These are phyloP conservation scores for Eutrema heterophyllum DNA, from an alignment of 345 rosid genomes.

Conservation along the genomic window DNA sequence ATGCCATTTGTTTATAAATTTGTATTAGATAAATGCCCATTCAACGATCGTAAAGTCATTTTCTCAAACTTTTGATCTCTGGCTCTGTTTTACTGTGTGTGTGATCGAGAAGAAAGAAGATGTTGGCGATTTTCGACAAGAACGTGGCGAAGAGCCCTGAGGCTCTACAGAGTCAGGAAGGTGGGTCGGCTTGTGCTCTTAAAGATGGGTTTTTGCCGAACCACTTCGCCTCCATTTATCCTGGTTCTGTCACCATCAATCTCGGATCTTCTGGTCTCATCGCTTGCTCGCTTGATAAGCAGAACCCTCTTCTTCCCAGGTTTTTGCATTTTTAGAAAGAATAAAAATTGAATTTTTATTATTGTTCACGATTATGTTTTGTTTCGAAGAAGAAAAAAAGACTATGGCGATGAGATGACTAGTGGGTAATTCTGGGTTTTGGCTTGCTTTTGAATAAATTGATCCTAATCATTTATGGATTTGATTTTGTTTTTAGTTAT, in stretches of 20 bases:
- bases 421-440: background rate
- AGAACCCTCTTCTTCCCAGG: slow-evolving; percentile 93
- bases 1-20: slow-evolving; percentile 7
- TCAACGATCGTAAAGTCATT: slow-evolving; percentile 23
- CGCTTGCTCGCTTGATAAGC: slow-evolving; percentile 63
- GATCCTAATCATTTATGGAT: background rate
- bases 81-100: background rate
- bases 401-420: background rate
- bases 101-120: slow-evolving; percentile 29
- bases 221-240: slow-evolving; percentile 50
- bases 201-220: slow-evolving; percentile 62
- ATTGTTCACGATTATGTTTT: background rate
- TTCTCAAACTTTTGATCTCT: background rate
- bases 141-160: slow-evolving; percentile 82
- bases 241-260: slow-evolving; percentile 60
- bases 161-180: slow-evolving; percentile 55
- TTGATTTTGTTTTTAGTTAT: background rate
- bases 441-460: background rate
- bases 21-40: background rate
- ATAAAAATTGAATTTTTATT: background rate
- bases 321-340: background rate
- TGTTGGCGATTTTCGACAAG: slow-evolving; percentile 89
- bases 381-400: background rate
- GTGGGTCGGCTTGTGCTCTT: slow-evolving; percentile 49
- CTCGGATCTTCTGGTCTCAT: slow-evolving; percentile 73